phyloP scores from a whole-genome alignment of 2,329 filamentous ascomycete genomes.

The Mariannaea elegans region DNA sequence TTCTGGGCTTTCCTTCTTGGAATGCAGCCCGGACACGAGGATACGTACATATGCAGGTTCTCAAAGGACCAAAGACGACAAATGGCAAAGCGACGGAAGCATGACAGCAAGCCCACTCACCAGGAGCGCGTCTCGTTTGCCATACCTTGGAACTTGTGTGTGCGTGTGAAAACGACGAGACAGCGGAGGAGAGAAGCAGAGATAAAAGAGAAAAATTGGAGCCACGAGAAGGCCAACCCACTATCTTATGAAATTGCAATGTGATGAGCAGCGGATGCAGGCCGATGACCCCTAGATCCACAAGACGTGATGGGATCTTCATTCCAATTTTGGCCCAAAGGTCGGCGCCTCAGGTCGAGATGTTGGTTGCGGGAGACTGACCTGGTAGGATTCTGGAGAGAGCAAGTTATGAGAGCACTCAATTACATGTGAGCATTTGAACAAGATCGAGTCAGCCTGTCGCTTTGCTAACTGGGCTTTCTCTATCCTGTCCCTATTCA shows the following conservation, averaged over 20 bases:
- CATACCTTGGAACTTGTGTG: conserved; percentile 4
- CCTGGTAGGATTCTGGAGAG: conserved; percentile 10
- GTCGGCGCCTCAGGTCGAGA: conserved; percentile 9
- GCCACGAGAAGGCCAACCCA: conserved; percentile 10
- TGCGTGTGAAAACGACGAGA: not conserved
- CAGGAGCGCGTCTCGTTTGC: too few relatives aligned
- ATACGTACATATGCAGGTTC: not conserved
- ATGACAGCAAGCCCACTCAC: too few relatives aligned
- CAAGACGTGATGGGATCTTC: conserved; percentile 42
- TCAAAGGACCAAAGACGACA: too few relatives aligned
- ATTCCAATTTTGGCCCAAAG: conserved; percentile 32
- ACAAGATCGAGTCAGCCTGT: not conserved
- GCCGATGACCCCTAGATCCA: conserved; percentile 29
- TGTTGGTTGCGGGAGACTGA: not conserved
- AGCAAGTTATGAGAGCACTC: not conserved
- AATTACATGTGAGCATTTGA: not conserved
- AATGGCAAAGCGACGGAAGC: too few relatives aligned
- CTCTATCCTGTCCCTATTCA: not conserved
- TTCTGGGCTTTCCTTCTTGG: conserved; percentile 4
- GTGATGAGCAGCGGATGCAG: conserved; percentile 15
- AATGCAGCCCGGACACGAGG: conserved; percentile 3
- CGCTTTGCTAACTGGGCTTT: not conserved
- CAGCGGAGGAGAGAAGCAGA: not conserved
- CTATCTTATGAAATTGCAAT: conserved; percentile 16
- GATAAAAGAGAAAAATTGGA: conserved; percentile 15